Evolutionary conservation across 2,329 filamentous ascomycete species (phyloP).

Genomic region (Colletotrichum tamarilloi): DNA sequence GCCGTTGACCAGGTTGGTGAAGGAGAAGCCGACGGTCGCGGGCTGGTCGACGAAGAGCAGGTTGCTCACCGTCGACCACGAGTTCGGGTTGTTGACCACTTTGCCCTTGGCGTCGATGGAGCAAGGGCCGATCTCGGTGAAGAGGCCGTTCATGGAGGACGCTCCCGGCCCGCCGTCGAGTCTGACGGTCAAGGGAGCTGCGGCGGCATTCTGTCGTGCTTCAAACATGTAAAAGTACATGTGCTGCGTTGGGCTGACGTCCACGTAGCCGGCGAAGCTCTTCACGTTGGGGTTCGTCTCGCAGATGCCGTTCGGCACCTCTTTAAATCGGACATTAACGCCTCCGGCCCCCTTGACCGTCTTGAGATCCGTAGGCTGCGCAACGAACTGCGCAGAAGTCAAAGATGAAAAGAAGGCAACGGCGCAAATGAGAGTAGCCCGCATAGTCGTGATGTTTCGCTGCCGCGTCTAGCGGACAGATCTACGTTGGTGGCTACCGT

Average conservation of each 20-base stretch:
- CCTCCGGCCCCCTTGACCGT: conserved; percentile 4
- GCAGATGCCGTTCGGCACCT: conserved; percentile 23
- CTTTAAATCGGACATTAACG: conserved; percentile 13
- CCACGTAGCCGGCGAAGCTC: conserved; percentile 26
- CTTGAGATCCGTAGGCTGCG: conserved; percentile 15
- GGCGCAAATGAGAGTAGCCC: neutral
- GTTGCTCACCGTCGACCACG: conserved; percentile 23
- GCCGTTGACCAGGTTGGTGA: conserved; percentile 18
- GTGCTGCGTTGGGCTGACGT: conserved; percentile 17
- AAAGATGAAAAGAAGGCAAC: neutral
- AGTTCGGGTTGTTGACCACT: conserved; percentile 19
- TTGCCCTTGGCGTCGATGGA: conserved; percentile 12
- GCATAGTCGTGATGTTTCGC: neutral
- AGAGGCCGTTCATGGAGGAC: conserved; percentile 23
- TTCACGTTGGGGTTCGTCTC: conserved; percentile 16
- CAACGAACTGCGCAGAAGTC: neutral
- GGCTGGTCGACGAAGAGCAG: conserved; percentile 23
- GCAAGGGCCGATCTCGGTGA: conserved; percentile 21
- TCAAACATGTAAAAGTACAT: conserved; percentile 26
- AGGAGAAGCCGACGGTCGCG: conserved; percentile 21
- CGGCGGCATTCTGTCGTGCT: conserved; percentile 1
- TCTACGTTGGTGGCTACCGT: neutral
- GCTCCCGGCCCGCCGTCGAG: conserved; percentile 22
- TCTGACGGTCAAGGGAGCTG: conserved; percentile 19
- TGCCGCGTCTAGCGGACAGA: neutral